Evolutionary conservation across 2,329 filamentous ascomycete genomes (phyloP), one percentile per base, ranked within the genome.

Genomic region (Colletotrichum sp.): DNA sequence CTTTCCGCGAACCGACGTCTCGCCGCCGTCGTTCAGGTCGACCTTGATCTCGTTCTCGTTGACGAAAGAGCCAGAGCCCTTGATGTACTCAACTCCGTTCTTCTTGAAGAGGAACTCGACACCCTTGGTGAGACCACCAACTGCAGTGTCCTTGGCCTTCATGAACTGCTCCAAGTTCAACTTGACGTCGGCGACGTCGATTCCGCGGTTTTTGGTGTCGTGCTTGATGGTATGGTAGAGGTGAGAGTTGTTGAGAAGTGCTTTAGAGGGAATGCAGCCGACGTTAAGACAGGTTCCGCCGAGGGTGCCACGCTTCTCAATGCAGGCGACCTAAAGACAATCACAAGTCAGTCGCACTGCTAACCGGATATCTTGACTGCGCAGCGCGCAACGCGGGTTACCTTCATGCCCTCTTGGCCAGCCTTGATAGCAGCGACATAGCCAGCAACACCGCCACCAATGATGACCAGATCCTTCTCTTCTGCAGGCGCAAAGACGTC

Each of bases 371-470:
- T 48, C 39, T 48, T 48, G 39, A 28, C 16, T 15, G 16, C 16
- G n/a, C 30, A 13, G 16, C 22, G 56, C 28, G 18, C 36, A 18
- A 48, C n/a, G 15, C 6, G 12, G 52, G 85, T 77, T 89, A 97
- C 96, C 93, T 98, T 98, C 85, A 99, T 87, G 82, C 97, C 97
- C 85, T 98, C 95, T 87, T 99, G 97, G 76, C 96, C 97, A 82
- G 97, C 97, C 90, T 98, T 99, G 90, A 99, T 99, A 82, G 97
- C 97, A 79, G 97, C 96, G 82, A 99, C 97, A 88, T 99, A 99
- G 84, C 97, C 97, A 81, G 96, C 97, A 83, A 98, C 97, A 89
- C 97, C 97, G 86, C 97, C 97, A 83, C 97, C 97, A 83, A 99
- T 98, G 87, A 99, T 96, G 83, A 99, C 94, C 71, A 99, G 91